These are phyloP conservation scores for Pulveroboletus sp. DNA, from an alignment of 768 basidiomycete genomes.

Conservation along the genomic window DNA sequence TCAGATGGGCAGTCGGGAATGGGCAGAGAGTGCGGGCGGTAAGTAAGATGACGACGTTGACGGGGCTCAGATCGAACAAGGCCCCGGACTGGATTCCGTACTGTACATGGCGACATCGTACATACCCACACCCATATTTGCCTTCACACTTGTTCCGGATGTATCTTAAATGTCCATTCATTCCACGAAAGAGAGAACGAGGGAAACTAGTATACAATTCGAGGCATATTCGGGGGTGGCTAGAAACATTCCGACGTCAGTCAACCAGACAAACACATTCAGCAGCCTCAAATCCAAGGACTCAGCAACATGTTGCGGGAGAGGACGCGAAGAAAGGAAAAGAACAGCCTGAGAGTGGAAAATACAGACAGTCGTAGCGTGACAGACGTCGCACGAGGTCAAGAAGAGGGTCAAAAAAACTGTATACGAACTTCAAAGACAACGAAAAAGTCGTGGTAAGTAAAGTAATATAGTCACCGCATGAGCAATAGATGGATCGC, in stretches of 20 bases:
- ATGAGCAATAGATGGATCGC: slow-evolving; percentile 28
- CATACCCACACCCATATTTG: too few relatives aligned
- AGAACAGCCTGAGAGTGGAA: not conserved
- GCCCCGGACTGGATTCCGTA: too few relatives aligned
- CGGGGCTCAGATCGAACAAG: too few relatives aligned
- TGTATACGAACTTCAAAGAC: slow-evolving; percentile 20
- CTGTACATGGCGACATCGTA: too few relatives aligned
- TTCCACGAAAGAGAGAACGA: slow-evolving; percentile 2
- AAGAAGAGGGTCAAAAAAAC: not conserved
- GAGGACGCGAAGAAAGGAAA: not conserved
- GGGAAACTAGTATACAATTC: slow-evolving; percentile 27
- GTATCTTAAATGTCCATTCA: not conserved
- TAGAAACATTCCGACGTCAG: slow-evolving; percentile 12
- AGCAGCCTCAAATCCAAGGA: slow-evolving; percentile 1
- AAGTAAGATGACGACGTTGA: not conserved
- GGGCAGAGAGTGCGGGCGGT: slow-evolving; percentile 53
- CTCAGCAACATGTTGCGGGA: not conserved
- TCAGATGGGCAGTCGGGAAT: slow-evolving; percentile 89
- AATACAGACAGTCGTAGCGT: slow-evolving; percentile 7
- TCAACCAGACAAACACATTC: slow-evolving; percentile 1
- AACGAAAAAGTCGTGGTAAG: slow-evolving; percentile 24
- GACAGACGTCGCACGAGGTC: slow-evolving; percentile 11
- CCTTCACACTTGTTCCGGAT: not conserved
- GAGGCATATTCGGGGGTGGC: slow-evolving; percentile 13
- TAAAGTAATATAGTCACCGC: slow-evolving; percentile 33